Percentiles rank a stretch among this genome's conserved stretches.
Evolutionary conservation across 441 rosid species (phyloP).

Genomic region (Sinapis alba): DNA sequence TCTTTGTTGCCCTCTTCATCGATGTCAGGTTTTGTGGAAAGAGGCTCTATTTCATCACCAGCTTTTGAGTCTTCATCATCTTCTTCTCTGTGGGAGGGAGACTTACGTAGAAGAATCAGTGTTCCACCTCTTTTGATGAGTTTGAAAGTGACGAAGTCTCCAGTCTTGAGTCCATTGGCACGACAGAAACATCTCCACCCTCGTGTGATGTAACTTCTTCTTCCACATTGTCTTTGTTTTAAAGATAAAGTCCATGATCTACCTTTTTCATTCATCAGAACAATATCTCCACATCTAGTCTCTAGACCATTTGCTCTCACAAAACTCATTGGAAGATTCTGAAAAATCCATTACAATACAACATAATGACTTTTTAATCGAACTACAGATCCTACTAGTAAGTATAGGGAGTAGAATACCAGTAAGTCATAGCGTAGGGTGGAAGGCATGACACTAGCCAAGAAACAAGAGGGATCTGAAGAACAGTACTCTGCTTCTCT

Average conservation of each 20-base stretch:
- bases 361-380: neutral
- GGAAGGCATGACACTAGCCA: neutral
- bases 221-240: neutral
- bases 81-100: neutral
- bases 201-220: neutral
- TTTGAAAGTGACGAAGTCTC: neutral
- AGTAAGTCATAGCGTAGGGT: constrained; percentile 10
- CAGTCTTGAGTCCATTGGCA: constrained; percentile 24
- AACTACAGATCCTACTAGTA: neutral
- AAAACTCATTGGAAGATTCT: constrained; percentile 11
- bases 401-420: constrained; percentile 1
- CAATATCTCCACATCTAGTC: constrained; percentile 9
- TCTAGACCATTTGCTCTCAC: constrained; percentile 12
- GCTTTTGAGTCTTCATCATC: neutral
- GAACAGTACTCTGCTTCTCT: neutral
- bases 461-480: neutral
- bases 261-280: constrained; percentile 18
- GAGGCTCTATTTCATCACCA: neutral
- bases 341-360: constrained; percentile 1
- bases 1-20: neutral
- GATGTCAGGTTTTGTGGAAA: neutral
- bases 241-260: constrained; percentile 7
- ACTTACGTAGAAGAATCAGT: neutral
- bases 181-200: constrained; percentile 27
- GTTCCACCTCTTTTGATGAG: constrained; percentile 9